phyloP scores from a whole-genome alignment of 2,329 filamentous ascomycete genomes.

The Dactylonectria macrodidyma region DNA sequence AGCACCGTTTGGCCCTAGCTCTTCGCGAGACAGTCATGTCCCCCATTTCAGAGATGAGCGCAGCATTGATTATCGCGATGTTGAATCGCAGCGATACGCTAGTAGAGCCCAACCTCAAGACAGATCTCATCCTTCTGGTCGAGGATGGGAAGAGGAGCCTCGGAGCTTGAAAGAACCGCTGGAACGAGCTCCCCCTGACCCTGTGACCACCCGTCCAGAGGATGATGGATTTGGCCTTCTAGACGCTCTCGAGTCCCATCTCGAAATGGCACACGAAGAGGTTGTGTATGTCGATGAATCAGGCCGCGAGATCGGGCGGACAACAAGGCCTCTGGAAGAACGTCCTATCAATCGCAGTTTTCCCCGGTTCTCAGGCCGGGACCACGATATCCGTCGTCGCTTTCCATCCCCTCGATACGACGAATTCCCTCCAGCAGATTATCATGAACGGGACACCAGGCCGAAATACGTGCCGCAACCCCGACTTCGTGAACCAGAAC shows the following conservation, averaged over 20 bases:
- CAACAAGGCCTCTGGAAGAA: slow-evolving; percentile 37
- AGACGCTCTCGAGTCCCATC: slow-evolving; percentile 21
- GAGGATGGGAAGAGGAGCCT: neutral
- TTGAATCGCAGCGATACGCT: slow-evolving; percentile 34
- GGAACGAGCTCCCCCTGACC: neutral
- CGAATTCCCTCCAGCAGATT: slow-evolving; percentile 21
- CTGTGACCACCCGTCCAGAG: neutral
- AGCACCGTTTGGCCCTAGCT: slow-evolving; percentile 11
- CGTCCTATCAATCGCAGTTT: slow-evolving; percentile 29
- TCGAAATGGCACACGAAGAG: slow-evolving; percentile 37
- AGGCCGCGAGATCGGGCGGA: slow-evolving; percentile 44
- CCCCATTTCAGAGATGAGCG: slow-evolving; percentile 26
- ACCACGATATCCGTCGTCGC: slow-evolving; percentile 13
- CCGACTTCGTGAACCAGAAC: slow-evolving; percentile 28
- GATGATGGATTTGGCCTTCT: slow-evolving; percentile 14
- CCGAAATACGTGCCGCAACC: slow-evolving; percentile 27
- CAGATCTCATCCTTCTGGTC: neutral
- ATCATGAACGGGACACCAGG: slow-evolving; percentile 28
- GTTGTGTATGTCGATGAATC: slow-evolving; percentile 46
- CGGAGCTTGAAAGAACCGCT: neutral
- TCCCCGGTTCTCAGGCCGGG: slow-evolving; percentile 21
- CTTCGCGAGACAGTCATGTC: slow-evolving; percentile 2
- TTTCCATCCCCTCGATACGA: slow-evolving; percentile 30
- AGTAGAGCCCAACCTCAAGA: neutral
- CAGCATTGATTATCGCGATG: slow-evolving; percentile 36